These are phyloP conservation scores for Moniliella sp. DNA, from an alignment of 1,284 basidiomycete genomes.

Conservation along the genomic window DNA sequence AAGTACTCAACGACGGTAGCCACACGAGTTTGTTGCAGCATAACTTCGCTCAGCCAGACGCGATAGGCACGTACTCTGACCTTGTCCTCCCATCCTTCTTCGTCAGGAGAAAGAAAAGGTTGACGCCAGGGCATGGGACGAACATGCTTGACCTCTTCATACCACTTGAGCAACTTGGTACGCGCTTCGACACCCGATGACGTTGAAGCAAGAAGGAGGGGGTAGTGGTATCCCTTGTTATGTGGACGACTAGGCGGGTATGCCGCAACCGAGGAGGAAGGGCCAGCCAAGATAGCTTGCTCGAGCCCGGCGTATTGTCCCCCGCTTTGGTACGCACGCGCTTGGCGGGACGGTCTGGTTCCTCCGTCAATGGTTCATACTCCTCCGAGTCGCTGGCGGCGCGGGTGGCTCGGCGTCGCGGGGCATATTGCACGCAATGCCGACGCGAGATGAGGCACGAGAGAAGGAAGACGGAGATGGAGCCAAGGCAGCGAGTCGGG, in stretches of 20 bases:
- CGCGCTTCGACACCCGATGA: background rate
- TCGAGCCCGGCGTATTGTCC: too few species aligned
- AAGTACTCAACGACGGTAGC: constrained; percentile 24
- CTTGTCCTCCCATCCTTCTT: constrained; percentile 36
- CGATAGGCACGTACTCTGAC: constrained; percentile 37
- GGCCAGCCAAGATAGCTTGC: too few species aligned
- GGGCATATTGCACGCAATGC: too few species aligned
- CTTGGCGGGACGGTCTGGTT: too few species aligned
- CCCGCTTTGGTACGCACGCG: too few species aligned
- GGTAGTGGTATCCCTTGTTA: constrained; percentile 9
- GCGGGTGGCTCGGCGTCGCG: too few species aligned
- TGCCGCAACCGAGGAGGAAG: too few species aligned
- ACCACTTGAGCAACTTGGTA: constrained; percentile 41
- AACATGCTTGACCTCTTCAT: constrained; percentile 42
- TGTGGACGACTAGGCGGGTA: constrained; percentile 6
- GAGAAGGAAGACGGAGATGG: too few species aligned
- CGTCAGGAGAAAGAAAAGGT: constrained; percentile 4
- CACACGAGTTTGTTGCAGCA: constrained; percentile 79
- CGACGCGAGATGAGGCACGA: too few species aligned
- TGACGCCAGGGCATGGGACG: constrained; percentile 73
- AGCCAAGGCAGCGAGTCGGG: too few species aligned
- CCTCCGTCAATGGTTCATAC: too few species aligned
- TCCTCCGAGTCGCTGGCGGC: too few species aligned
- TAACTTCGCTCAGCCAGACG: constrained; percentile 78
- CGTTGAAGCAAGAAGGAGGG: constrained; percentile 7